Base-by-base conservation (phyloP, 108 stramenopile genomes). In the Asterionellopsis glacialis region DNA sequence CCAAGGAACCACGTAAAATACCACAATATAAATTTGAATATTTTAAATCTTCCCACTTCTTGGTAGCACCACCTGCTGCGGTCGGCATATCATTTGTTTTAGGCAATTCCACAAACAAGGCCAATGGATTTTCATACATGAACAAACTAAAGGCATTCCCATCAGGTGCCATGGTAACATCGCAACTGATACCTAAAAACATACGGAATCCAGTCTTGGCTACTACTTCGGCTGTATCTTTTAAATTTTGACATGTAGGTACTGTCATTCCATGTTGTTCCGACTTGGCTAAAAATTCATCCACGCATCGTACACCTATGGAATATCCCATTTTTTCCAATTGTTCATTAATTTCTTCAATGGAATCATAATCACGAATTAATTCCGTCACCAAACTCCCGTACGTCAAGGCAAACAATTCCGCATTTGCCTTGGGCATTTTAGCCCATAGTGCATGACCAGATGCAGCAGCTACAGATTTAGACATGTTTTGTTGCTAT, bases 361-460 rank as follows among this genome's bases (percentile, higher is more conserved):
- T 61, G 49, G 80, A 67, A 70, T 93, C 91, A 52, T 82, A 81
- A 65, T 97, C 95, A 27, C 90, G 80, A 4, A 97, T 65, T 0
- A 98, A 73, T 75, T 96, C 94, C 44, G 85, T 88, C 11, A 98
- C 91, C 63, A 98, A 71, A 14, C 93, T 86, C 27, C 98, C 98
- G 71, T 98, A 98, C 15, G 98, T 98, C 39, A 98, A 64, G 25
- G 95, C 85, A 65, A 98, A 96, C 19, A 98, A 77, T 67, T 98
- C 97, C 33, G 96, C 95, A 67, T 98, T 98, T 51, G 84, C 82
- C 57, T 93, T 94, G 60, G 91, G 84, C 53, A 77, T 78, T 52
- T 90, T 86, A 15, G 72, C 49, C 94, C 94, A 95, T 11, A 93
- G 74, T 1, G 70, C 63, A 40, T 80, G 79, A 41, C 85, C 85